Percentiles rank a stretch among this genome's conserved stretches.
phyloP scores from a whole-genome alignment of 192 early-diverging fungal species.

The Polychytrium aggregatum region DNA sequence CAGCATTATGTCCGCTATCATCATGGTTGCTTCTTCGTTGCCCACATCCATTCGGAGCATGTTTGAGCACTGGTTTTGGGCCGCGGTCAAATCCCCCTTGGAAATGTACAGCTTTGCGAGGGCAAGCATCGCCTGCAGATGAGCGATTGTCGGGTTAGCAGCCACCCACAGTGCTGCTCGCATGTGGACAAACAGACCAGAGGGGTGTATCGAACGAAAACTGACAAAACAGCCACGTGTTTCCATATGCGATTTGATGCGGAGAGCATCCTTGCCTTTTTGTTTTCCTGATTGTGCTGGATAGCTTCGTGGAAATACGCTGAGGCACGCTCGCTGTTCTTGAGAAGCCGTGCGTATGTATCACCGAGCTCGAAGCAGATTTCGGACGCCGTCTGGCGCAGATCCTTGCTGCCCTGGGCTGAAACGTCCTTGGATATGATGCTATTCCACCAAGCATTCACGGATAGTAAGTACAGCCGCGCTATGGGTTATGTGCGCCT shows the following conservation, averaged over 20 bases:
- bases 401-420: conserved; percentile 1
- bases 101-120: conserved; percentile 24
- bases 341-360: conserved; percentile 7
- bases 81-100: conserved; percentile 21
- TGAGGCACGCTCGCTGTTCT: conserved; percentile 22
- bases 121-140: conserved; percentile 19
- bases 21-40: conserved; percentile 29
- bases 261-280: conserved; percentile 24
- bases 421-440: conserved; percentile 10
- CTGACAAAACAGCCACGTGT: no score
- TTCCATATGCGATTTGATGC: no score
- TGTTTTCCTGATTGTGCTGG: conserved; percentile 19
- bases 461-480: not conserved
- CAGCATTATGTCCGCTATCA: conserved; percentile 38
- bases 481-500: no score
- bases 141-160: no score
- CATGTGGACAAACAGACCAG: no score
- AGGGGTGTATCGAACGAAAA: no score
- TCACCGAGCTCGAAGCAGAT: conserved; percentile 32
- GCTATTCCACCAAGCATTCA: conserved; percentile 1
- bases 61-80: conserved; percentile 32
- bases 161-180: no score
- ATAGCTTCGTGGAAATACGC: conserved; percentile 30
- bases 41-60: conserved; percentile 22
- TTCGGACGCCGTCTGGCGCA: conserved; percentile 5